Conservation (phyloP, 1,284 basidiomycete species). For the Fistulina hepatica region DNA sequence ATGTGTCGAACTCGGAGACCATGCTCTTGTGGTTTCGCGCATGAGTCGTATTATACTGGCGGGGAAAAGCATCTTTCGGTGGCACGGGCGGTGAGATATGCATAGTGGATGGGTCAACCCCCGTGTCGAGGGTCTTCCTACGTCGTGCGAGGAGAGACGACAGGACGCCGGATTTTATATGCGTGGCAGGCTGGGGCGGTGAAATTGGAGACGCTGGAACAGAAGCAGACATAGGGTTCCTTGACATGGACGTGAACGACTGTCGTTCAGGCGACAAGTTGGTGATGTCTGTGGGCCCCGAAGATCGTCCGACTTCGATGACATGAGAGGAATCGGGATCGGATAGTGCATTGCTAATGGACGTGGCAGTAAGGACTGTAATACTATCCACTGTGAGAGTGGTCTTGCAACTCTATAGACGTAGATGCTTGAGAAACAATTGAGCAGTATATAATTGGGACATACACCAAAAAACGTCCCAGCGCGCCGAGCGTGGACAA, state of each 20-base stretch:
- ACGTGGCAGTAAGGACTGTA: constrained; percentile 29
- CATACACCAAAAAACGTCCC: constrained; percentile 33
- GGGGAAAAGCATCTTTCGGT: constrained; percentile 27
- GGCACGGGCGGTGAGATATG: constrained; percentile 26
- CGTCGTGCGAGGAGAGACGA: constrained; percentile 26
- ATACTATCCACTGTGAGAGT: constrained; percentile 32
- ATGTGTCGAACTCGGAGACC: too few relatives aligned
- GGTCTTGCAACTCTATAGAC: constrained; percentile 31
- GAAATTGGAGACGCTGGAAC: constrained; percentile 1
- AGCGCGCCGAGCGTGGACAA: constrained; percentile 35
- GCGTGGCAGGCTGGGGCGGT: constrained; percentile 4
- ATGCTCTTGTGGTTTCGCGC: too few relatives aligned
- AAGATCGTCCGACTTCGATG: constrained; percentile 18
- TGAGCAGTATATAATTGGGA: constrained; percentile 7
- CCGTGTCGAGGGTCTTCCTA: constrained; percentile 10
- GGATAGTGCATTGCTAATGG: constrained; percentile 21
- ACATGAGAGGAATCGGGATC: constrained; percentile 23
- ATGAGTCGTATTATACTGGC: too few relatives aligned
- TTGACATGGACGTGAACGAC: too few relatives aligned
- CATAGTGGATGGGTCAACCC: constrained; percentile 17
- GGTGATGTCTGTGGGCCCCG: too few relatives aligned
- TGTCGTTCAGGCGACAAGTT: too few relatives aligned
- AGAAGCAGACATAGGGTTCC: too few relatives aligned
- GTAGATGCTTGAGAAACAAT: too few relatives aligned
- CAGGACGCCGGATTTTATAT: constrained; percentile 22